Evolutionary conservation across 208 protist genomes (phyloP).

Genomic region (Wallacemonas sp.): DNA sequence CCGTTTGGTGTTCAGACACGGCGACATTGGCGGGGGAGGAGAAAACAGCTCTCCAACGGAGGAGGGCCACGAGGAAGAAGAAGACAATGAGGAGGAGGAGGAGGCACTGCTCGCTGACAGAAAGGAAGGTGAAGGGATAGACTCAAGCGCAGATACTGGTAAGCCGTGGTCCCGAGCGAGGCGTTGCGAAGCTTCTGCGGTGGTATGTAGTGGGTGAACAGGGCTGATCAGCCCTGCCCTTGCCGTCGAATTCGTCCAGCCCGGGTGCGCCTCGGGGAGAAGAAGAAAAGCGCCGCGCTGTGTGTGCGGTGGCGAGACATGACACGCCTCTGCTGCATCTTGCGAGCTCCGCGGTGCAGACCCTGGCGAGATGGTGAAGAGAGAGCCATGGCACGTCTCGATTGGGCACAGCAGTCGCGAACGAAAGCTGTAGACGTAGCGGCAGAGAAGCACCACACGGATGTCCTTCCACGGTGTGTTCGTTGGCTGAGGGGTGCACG

Average conservation of each 20-base stretch:
- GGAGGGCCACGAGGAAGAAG: background rate
- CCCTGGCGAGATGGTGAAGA: too few species aligned
- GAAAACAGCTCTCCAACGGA: background rate
- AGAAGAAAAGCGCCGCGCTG: conserved; percentile 12
- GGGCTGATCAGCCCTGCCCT: too few species aligned
- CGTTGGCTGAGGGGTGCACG: too few species aligned
- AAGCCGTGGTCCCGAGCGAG: too few species aligned
- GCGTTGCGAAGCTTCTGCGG: too few species aligned
- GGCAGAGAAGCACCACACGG: conserved; percentile 17
- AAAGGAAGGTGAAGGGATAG: background rate
- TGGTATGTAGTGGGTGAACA: too few species aligned
- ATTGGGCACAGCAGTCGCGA: conserved; percentile 23
- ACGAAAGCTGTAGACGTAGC: conserved; percentile 34
- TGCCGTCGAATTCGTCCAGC: background rate
- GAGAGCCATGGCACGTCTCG: background rate
- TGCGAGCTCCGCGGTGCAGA: too few species aligned
- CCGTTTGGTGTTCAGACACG: too few species aligned
- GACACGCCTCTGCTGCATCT: conserved; percentile 8
- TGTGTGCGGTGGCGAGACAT: background rate
- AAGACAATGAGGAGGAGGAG: conserved; percentile 1
- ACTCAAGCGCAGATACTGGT: too few species aligned
- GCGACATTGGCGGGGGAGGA: too few species aligned
- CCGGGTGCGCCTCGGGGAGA: background rate
- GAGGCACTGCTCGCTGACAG: background rate
- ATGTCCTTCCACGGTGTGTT: too few species aligned